Conservation (phyloP, 106 monocot genomes). For the Apostasia shenzhenica region DNA sequence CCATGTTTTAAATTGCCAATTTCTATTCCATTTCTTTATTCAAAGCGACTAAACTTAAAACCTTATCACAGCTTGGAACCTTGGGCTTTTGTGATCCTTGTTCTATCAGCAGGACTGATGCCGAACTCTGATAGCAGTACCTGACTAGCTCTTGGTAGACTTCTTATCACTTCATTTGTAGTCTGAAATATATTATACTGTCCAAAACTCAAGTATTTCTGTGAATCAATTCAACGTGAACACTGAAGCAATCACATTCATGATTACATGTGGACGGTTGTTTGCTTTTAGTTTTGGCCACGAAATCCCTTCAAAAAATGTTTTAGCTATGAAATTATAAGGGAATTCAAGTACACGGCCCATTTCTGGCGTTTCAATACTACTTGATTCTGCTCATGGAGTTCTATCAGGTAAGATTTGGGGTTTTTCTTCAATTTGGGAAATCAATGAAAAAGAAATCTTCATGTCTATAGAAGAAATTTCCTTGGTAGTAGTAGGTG, state of each 20-base stretch:
- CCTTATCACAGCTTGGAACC: constrained; percentile 55
- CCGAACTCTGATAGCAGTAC: constrained; percentile 63
- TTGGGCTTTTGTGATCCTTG: constrained; percentile 79
- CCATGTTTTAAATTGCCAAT: too few relatives aligned
- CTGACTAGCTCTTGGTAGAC: constrained; percentile 25
- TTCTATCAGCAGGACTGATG: constrained; percentile 74
- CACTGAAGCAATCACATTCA: constrained; percentile 60
- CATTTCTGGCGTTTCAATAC: constrained; percentile 52
- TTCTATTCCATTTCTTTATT: neutral
- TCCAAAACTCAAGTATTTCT: neutral
- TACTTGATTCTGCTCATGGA: constrained; percentile 77
- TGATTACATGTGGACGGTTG: constrained; percentile 50
- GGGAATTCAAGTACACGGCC: constrained; percentile 50
- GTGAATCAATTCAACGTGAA: constrained; percentile 36
- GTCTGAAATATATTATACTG: constrained; percentile 41
- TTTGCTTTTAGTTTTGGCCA: constrained; percentile 37
- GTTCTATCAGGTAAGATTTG: constrained; percentile 37
- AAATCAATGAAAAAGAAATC: too few relatives aligned
- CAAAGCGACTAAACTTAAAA: neutral
- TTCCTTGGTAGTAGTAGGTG: too few relatives aligned
- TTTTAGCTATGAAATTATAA: constrained; percentile 36
- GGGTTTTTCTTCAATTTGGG: neutral
- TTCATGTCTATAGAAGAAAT: too few relatives aligned
- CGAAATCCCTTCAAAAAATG: constrained; percentile 47
- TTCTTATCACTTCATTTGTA: constrained; percentile 17